These are phyloP conservation scores for Chytriomyces sp. DNA, from an alignment of 192 early-diverging fungal species.

Conservation along the genomic window DNA sequence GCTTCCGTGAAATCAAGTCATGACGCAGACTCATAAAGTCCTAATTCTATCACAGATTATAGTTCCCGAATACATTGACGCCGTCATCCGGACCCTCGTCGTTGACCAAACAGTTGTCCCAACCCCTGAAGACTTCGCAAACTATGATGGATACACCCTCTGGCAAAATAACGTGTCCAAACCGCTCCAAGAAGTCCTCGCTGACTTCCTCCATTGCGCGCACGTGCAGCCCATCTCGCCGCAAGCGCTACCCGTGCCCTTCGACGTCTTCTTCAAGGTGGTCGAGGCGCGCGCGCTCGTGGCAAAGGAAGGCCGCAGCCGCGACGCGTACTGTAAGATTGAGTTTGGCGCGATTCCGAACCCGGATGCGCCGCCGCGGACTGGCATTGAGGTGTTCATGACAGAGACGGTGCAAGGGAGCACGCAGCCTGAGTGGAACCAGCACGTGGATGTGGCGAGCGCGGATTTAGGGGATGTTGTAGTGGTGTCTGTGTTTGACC, in stretches of 20 bases:
- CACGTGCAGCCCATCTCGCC: slow-evolving; percentile 21
- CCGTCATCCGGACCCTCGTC: slow-evolving; percentile 45
- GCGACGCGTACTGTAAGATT: slow-evolving; percentile 57
- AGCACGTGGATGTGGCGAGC: slow-evolving; percentile 43
- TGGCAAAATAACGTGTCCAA: slow-evolving; percentile 38
- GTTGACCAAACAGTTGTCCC: slow-evolving; percentile 41
- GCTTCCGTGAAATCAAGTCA: too few species aligned
- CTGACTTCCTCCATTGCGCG: slow-evolving; percentile 38
- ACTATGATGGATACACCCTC: slow-evolving; percentile 40
- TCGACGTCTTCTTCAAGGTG: slow-evolving; percentile 52
- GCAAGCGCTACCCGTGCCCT: neutral
- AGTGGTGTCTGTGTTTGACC: slow-evolving; percentile 50
- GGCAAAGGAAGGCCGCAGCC: slow-evolving; percentile 51
- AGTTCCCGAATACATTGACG: slow-evolving; percentile 48
- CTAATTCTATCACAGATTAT: slow-evolving; percentile 27
- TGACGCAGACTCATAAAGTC: too few species aligned
- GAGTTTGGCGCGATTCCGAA: slow-evolving; percentile 45
- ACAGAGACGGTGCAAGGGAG: slow-evolving; percentile 43
- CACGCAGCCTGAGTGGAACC: slow-evolving; percentile 52
- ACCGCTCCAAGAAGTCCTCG: slow-evolving; percentile 45
- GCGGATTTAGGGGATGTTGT: slow-evolving; percentile 38
- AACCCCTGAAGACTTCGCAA: slow-evolving; percentile 49
- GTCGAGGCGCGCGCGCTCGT: slow-evolving; percentile 52
- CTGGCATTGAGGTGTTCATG: slow-evolving; percentile 38
- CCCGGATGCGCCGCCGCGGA: slow-evolving; percentile 11